Percentiles rank a stretch among this genome's conserved stretches.
Conservation (phyloP, 352 stramenopile species). For the Globisporangium paroecandrum region DNA sequence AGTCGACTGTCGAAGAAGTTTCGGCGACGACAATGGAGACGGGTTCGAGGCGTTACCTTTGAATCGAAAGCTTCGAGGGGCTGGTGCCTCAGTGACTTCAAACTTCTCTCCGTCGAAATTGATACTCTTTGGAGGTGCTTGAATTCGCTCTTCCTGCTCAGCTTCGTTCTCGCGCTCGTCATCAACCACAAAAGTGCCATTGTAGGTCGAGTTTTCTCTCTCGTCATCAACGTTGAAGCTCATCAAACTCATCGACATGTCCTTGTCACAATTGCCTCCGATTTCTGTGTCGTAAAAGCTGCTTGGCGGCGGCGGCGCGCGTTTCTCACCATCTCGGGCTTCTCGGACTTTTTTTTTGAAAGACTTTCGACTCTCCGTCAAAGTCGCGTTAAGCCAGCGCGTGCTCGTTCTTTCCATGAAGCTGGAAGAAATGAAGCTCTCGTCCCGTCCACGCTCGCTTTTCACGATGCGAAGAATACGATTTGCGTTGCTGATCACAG, state of each 20-base stretch:
- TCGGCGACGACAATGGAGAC: conserved; percentile 38
- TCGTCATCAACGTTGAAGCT: conserved; percentile 63
- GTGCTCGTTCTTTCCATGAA: conserved; percentile 60
- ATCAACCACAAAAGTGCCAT: conserved; percentile 54
- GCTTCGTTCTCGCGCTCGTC: conserved; percentile 34
- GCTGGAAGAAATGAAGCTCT: conserved; percentile 40
- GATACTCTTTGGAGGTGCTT: conserved; percentile 61
- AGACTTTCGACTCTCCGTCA: conserved; percentile 32
- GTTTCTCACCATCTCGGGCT: conserved; percentile 4
- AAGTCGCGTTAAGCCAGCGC: conserved; percentile 69
- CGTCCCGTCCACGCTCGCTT: conserved; percentile 51
- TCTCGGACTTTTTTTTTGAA: conserved; percentile 20
- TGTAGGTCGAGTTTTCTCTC: conserved; percentile 32
- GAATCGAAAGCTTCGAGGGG: conserved; percentile 65
- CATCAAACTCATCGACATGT: conserved; percentile 14
- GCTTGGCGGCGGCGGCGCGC: background rate
- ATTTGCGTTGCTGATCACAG: conserved; percentile 68
- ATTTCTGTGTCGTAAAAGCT: conserved; percentile 5
- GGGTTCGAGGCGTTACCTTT: conserved; percentile 39
- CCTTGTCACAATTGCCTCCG: conserved; percentile 1
- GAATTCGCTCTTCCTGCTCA: conserved; percentile 15
- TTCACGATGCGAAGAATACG: conserved; percentile 72
- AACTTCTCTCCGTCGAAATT: conserved; percentile 59
- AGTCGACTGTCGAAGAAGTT: conserved; percentile 43
- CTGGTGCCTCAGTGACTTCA: conserved; percentile 45